phyloP scores from a whole-genome alignment of 2,329 filamentous ascomycete genomes.

The Diplodia sapinea region DNA sequence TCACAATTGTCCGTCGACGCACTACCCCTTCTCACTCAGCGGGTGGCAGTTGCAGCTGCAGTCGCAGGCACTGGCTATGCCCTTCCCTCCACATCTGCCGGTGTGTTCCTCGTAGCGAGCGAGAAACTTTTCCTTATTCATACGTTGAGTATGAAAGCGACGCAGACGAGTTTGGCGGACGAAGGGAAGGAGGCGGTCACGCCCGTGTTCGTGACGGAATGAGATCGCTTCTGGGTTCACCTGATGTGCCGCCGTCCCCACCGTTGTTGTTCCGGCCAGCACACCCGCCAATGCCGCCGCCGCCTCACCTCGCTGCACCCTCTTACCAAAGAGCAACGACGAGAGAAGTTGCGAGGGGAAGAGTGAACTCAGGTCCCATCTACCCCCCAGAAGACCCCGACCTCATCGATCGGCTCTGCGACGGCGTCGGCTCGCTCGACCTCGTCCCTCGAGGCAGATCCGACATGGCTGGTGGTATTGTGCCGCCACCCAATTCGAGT shows the following conservation, averaged over 20 bases:
- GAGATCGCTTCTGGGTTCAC: neutral
- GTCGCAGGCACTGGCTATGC: slow-evolving; percentile 2
- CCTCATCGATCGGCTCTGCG: slow-evolving; percentile 9
- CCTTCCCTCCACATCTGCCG: neutral
- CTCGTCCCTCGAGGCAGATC: neutral
- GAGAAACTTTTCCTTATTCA: neutral
- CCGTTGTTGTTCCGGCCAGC: neutral
- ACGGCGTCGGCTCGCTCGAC: neutral
- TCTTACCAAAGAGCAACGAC: neutral
- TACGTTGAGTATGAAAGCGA: neutral
- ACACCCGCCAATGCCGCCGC: neutral
- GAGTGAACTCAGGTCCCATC: neutral
- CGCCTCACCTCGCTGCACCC: neutral
- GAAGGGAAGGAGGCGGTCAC: neutral
- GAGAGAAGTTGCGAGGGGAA: neutral
- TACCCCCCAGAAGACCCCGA: neutral
- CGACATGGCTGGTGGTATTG: no score
- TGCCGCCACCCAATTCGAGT: neutral
- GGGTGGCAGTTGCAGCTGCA: neutral
- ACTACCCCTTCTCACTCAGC: no score
- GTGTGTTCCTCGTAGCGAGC: neutral
- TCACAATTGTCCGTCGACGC: neutral
- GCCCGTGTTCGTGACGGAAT: neutral
- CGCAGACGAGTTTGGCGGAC: neutral
- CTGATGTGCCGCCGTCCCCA: neutral